Percentiles rank a stretch among this genome's conserved stretches.
Evolutionary conservation across 805 yeast genomes (phyloP).

Genomic region (Clavispora phyllophila): DNA sequence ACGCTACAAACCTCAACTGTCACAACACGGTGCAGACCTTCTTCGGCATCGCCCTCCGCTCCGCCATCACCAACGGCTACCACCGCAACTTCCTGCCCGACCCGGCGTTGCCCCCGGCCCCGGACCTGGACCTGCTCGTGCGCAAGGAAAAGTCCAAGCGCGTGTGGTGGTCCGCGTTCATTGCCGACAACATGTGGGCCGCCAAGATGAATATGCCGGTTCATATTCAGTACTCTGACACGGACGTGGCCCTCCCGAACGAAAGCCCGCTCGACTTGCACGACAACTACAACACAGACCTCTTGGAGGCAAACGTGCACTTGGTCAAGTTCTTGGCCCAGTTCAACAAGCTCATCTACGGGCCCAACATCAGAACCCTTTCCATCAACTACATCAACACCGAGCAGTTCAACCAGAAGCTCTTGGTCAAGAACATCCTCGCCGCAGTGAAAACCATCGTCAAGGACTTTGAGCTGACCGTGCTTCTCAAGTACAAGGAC

Average conservation of each 20-base stretch:
- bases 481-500: slow-evolving; percentile 19
- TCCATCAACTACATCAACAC: slow-evolving; percentile 38
- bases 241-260: slow-evolving; percentile 37
- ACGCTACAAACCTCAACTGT: slow-evolving; percentile 32
- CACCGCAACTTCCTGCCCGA: slow-evolving; percentile 25
- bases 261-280: slow-evolving; percentile 26
- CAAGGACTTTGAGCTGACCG: slow-evolving; percentile 28
- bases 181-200: slow-evolving; percentile 37
- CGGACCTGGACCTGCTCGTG: not conserved
- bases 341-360: slow-evolving; percentile 31
- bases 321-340: slow-evolving; percentile 35
- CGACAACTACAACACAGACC: slow-evolving; percentile 26
- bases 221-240: slow-evolving; percentile 38
- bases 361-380: slow-evolving; percentile 36
- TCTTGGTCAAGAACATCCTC: slow-evolving; percentile 27
- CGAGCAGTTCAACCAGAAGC: slow-evolving; percentile 32
- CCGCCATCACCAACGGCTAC: slow-evolving; percentile 33
- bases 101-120: slow-evolving; percentile 2
- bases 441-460: slow-evolving; percentile 24
- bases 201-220: slow-evolving; percentile 35
- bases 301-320: slow-evolving; percentile 35
- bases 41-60: slow-evolving; percentile 35
- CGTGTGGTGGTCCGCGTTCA: slow-evolving; percentile 40
- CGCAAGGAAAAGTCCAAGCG: slow-evolving; percentile 29
- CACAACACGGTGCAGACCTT: slow-evolving; percentile 36